phyloP scores from a whole-genome alignment of 2,329 filamentous ascomycete species.

The Cladosporium sp. region DNA sequence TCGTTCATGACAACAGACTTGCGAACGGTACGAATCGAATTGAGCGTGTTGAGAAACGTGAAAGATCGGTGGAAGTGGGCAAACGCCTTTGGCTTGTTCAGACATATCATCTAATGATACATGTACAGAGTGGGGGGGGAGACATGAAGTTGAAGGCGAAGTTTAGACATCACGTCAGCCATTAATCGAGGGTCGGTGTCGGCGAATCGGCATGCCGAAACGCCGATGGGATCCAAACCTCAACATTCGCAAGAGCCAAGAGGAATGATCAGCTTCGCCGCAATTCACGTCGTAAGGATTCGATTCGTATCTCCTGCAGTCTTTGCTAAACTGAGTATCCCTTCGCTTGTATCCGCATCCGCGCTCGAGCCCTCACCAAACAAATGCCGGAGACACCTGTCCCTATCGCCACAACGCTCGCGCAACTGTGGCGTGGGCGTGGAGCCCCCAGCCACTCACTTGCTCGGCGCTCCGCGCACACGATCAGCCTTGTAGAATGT shows the following conservation, averaged over 20 bases:
- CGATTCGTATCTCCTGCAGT: background rate
- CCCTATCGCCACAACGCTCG: background rate
- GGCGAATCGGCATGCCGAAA: background rate
- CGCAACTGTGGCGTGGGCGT: background rate
- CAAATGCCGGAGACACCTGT: background rate
- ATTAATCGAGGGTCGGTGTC: background rate
- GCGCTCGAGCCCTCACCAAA: background rate
- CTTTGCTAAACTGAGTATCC: background rate
- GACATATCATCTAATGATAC: no score
- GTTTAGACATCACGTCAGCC: conserved; percentile 1
- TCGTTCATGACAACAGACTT: no score
- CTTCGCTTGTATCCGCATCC: background rate
- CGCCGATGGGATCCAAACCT: background rate
- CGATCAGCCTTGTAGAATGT: background rate
- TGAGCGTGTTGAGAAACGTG: background rate
- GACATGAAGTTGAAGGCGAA: background rate
- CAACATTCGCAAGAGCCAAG: no score
- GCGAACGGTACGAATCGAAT: no score
- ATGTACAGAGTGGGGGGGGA: no score
- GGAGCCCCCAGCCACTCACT: background rate
- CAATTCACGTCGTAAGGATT: background rate
- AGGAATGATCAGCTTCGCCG: background rate
- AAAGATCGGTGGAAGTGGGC: background rate
- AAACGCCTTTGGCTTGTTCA: background rate
- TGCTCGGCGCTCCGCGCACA: background rate